Base-by-base conservation (phyloP, 1,139 yeast genomes). In the Suhomyces maxii region DNA sequence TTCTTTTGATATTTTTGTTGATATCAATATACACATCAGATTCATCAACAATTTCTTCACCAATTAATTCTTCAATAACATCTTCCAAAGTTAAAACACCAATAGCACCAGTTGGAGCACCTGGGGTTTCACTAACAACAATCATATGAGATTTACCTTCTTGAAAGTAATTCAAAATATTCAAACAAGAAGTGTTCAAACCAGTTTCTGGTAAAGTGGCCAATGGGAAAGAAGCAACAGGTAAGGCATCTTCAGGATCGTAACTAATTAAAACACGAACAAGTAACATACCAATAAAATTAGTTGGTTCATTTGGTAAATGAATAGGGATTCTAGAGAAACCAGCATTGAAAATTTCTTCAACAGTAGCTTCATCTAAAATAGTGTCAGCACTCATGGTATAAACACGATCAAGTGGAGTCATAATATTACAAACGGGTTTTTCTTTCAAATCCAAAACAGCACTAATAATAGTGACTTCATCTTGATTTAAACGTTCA, bases 61-160 rank as follows among this genome's bases (percentile, higher is more conserved):
- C 99, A 67, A 93, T 93, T 56, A 93, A 77, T 67, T 93, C 99
- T 67, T 93, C 99, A 61, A 93, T 93, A 12, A 93, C 98, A 64
- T 93, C 99, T 67, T 93, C 99, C 51, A 93, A 74, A 1, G 99
- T 93, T 41, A 93, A 73, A 7, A 93, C 96, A 52, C 99, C 99
- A 34, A 86, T 64, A 0, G 97, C 95, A 25, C 98, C 98, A 32
- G 76, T 68, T 4, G 95, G 84, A 53, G 82, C 90, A 42, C 99
- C 99, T 0, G 98, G 98, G 41, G 76, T 73, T 51, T 83, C 86
- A 55, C 95, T 84, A 10, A 93, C 97, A 37, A 91, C 85, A 57
- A 95, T 93, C 99, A 93, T 93, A 66, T 93, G 99, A 2, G 96
- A 86, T 65, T 90, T 91, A 51, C 99, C 99, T 65, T 91, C 98